Percentiles rank a stretch among this genome's conserved stretches.
Conservation (phyloP, 1,284 basidiomycete genomes). For the Ustilago bromivora region DNA sequence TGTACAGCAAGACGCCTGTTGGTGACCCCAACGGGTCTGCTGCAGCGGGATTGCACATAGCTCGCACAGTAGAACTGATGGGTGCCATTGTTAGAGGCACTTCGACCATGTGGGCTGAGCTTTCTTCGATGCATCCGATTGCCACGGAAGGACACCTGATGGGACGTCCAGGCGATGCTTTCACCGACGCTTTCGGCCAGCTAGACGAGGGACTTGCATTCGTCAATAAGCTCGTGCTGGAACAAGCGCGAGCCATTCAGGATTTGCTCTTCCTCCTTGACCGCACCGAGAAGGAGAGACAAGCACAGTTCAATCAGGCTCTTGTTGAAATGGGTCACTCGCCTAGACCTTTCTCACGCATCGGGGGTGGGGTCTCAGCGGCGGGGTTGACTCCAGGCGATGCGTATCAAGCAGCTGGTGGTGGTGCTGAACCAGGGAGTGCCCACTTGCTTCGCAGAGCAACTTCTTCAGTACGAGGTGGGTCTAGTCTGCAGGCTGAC, state of each 20-base stretch:
- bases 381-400: constrained; percentile 9
- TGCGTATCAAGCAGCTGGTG: neutral
- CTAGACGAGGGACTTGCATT: constrained; percentile 47
- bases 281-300: constrained; percentile 49
- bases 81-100: constrained; percentile 40
- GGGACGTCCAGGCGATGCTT: constrained; percentile 30
- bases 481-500: constrained; percentile 19
- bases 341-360: constrained; percentile 38
- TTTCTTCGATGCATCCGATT: constrained; percentile 47
- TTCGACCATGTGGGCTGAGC: constrained; percentile 45
- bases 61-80: constrained; percentile 43
- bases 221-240: constrained; percentile 49
- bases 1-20: constrained; percentile 39
- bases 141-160: constrained; percentile 47
- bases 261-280: constrained; percentile 48
- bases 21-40: constrained; percentile 12
- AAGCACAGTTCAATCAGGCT: constrained; percentile 45
- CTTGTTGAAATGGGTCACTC: constrained; percentile 45
- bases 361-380: constrained; percentile 19
- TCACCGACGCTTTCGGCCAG: constrained; percentile 45
- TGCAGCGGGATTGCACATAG: constrained; percentile 29
- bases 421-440: constrained; percentile 9
- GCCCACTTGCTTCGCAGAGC: constrained; percentile 27
- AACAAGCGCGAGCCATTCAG: constrained; percentile 47
- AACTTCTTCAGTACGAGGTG: constrained; percentile 24